Evolutionary conservation across 805 yeast species (phyloP).

Genomic region (Candida coquimbonensis): DNA sequence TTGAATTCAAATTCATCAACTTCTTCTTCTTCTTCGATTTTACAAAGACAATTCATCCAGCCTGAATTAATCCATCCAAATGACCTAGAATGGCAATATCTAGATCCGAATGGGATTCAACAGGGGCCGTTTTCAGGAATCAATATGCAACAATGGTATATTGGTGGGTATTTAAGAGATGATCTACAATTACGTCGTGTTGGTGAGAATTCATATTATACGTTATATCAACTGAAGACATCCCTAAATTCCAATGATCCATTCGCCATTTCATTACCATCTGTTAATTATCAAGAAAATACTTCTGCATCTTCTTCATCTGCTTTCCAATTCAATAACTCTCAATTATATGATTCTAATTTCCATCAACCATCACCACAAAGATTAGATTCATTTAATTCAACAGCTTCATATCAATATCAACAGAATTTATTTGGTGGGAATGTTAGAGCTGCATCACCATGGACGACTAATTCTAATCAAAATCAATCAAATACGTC

Average conservation of each 20-base stretch:
- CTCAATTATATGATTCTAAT: neutral
- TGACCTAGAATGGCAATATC: conserved; percentile 59
- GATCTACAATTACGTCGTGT: conserved; percentile 53
- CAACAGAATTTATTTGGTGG: neutral
- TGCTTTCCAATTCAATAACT: conserved; percentile 1
- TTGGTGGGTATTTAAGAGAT: conserved; percentile 48
- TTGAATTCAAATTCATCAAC: conserved; percentile 1
- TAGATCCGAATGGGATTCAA: conserved; percentile 60
- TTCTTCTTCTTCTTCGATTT: neutral
- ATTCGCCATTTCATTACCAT: conserved; percentile 48
- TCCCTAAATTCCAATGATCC: conserved; percentile 59
- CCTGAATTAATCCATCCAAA: conserved; percentile 28
- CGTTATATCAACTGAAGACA: conserved; percentile 48
- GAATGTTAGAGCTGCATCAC: conserved; percentile 1
- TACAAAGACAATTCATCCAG: conserved; percentile 7
- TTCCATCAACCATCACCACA: neutral
- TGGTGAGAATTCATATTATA: conserved; percentile 42
- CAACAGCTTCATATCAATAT: neutral
- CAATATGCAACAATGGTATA: conserved; percentile 74
- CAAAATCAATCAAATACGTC: neutral
- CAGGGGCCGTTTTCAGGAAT: conserved; percentile 80
- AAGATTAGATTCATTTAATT: neutral
- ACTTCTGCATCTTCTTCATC: conserved; percentile 2
- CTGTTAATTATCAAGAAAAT: conserved; percentile 4
- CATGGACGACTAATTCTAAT: conserved; percentile 1